Conservation (phyloP, 2,329 filamentous ascomycete genomes). For the Aquanectria penicillioides region DNA sequence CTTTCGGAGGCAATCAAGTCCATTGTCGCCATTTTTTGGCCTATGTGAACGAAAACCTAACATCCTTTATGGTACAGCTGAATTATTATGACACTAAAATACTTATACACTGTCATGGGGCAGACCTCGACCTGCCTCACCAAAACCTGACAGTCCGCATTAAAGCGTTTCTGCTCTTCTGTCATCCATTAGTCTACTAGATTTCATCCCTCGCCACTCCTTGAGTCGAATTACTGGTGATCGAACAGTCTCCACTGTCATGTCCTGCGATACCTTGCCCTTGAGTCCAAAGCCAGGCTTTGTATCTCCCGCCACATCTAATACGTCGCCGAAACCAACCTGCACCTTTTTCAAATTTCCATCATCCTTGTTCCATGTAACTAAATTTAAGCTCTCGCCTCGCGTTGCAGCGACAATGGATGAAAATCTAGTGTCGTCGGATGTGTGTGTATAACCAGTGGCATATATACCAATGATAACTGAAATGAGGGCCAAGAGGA, state of each 20-base stretch:
- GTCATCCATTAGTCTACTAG: not conserved
- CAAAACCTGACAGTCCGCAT: no score
- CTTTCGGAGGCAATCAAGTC: no score
- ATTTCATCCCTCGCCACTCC: not conserved
- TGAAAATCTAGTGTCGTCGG: conserved; percentile 34
- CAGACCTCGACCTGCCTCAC: no score
- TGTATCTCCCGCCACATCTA: not conserved
- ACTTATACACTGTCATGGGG: no score
- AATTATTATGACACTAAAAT: no score
- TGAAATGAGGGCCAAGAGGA: conserved; percentile 30
- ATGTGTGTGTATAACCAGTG: conserved; percentile 30
- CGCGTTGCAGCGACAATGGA: conserved; percentile 37
- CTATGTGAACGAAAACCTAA: no score
- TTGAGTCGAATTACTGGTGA: not conserved
- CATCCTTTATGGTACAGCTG: no score
- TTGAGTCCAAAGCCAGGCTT: not conserved
- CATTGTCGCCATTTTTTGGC: no score
- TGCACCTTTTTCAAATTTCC: conserved; percentile 25
- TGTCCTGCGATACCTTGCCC: not conserved
- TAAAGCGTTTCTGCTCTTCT: no score
- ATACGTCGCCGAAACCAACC: conserved; percentile 33
- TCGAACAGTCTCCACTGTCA: not conserved
- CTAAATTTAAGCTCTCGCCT: conserved; percentile 29
- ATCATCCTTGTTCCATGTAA: conserved; percentile 29
- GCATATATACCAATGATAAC: conserved; percentile 31